Evolutionary conservation across 331 rosid genomes (phyloP).

Genomic region (Spiraea crenata): DNA sequence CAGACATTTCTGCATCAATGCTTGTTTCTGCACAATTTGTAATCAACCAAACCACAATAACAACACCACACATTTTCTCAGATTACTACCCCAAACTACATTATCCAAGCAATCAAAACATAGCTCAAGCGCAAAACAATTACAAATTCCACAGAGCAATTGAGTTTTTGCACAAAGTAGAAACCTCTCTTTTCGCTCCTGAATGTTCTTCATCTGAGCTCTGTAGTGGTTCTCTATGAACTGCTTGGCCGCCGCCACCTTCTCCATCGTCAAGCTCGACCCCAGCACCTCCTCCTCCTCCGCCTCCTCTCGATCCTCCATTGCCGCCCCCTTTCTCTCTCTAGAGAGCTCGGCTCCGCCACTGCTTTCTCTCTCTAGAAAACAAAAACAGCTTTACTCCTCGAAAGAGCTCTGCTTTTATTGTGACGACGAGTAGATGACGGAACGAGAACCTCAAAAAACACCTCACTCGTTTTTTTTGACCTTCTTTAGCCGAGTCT

Average conservation of each 20-base stretch:
- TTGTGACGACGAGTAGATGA: constrained; percentile 45
- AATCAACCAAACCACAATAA: constrained; percentile 20
- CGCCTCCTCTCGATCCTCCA: constrained; percentile 56
- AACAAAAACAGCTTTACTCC: constrained; percentile 35
- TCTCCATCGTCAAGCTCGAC: constrained; percentile 98
- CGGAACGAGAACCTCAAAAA: constrained; percentile 28
- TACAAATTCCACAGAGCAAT: background rate
- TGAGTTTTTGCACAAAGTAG: background rate
- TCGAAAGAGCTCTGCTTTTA: constrained; percentile 40
- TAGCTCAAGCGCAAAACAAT: background rate
- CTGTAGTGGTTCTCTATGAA: constrained; percentile 95
- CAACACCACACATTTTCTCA: constrained; percentile 8
- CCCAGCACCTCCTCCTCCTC: constrained; percentile 78
- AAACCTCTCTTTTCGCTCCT: constrained; percentile 94
- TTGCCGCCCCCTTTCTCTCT: constrained; percentile 52
- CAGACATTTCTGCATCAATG: background rate
- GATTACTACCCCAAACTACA: constrained; percentile 16
- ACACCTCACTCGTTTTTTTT: background rate
- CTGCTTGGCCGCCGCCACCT: constrained; percentile 97
- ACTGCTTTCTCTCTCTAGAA: constrained; percentile 19
- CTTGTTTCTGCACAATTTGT: constrained; percentile 3
- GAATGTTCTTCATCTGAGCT: constrained; percentile 98
- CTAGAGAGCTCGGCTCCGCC: background rate
- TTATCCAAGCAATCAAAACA: constrained; percentile 26
- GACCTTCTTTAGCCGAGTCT: too few relatives aligned